Evolutionary conservation across 306 rosid species (phyloP).

Genomic region (Oxytropis ochrocephala): DNA sequence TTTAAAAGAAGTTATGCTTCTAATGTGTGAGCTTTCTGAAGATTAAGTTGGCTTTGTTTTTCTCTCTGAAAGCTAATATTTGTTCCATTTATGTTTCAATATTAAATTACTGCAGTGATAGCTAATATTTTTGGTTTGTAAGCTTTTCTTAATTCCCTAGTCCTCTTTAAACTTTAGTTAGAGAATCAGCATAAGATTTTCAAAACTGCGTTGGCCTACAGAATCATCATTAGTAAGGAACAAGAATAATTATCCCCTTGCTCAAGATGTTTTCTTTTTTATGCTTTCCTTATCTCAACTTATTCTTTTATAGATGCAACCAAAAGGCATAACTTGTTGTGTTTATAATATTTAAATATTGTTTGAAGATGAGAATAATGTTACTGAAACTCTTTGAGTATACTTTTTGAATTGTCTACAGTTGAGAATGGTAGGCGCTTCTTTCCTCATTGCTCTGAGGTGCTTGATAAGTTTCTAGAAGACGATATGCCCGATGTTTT

Average conservation of each 20-base stretch:
- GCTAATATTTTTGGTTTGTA: no score
- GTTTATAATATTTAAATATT: neutral
- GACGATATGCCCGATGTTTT: slow-evolving; percentile 65
- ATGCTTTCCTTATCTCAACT: neutral
- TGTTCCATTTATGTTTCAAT: no score
- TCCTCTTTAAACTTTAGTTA: neutral
- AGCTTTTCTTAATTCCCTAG: neutral
- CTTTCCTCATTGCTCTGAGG: slow-evolving; percentile 93
- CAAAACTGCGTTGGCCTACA: neutral
- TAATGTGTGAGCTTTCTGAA: no score
- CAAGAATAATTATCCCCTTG: neutral
- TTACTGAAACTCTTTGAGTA: slow-evolving; percentile 9
- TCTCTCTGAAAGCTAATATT: no score
- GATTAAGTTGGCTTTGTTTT: no score
- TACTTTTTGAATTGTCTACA: slow-evolving; percentile 25
- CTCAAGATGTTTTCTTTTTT: neutral
- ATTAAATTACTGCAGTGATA: no score
- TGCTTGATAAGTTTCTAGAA: slow-evolving; percentile 68
- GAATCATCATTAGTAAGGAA: neutral
- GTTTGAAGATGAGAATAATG: neutral
- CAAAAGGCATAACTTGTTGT: neutral
- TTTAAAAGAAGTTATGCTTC: no score
- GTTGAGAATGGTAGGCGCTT: slow-evolving; percentile 78
- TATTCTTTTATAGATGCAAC: neutral
- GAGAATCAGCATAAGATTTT: neutral